Conservation (phyloP, 345 rosid species). For the Syzygium oleosum region DNA sequence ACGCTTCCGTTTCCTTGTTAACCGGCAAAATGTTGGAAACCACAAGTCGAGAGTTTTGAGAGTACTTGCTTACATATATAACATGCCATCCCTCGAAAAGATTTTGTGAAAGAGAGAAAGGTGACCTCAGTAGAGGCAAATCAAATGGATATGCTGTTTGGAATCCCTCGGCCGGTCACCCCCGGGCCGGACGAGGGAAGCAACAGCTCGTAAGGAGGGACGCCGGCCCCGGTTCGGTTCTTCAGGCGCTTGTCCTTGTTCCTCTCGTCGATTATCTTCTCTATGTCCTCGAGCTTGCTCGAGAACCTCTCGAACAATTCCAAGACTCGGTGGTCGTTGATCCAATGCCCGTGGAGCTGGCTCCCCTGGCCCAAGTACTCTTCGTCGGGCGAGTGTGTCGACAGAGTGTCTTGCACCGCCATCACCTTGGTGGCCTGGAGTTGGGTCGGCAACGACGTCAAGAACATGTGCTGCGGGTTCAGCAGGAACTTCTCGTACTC, state of each 20-base stretch:
- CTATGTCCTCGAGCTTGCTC: slow-evolving; percentile 51
- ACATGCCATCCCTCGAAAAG: neutral
- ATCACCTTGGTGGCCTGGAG: slow-evolving; percentile 95
- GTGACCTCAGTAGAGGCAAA: neutral
- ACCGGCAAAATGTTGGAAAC: neutral
- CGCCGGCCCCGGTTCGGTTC: slow-evolving; percentile 83
- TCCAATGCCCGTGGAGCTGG: slow-evolving; percentile 58
- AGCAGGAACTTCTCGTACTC: slow-evolving; percentile 55
- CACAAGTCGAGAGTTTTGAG: neutral
- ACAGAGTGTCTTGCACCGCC: slow-evolving; percentile 91
- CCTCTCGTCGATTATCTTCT: slow-evolving; percentile 45
- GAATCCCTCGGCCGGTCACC: slow-evolving; percentile 92
- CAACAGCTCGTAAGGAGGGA: slow-evolving; percentile 83
- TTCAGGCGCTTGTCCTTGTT: slow-evolving; percentile 51
- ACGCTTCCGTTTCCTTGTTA: neutral
- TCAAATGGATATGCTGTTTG: slow-evolving; percentile 85
- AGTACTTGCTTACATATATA: neutral
- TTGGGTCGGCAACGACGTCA: slow-evolving; percentile 66
- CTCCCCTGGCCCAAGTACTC: slow-evolving; percentile 65
- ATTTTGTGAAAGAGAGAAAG: neutral
- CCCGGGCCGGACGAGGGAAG: slow-evolving; percentile 78
- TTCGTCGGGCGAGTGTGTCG: slow-evolving; percentile 84
- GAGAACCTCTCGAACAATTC: slow-evolving; percentile 46
- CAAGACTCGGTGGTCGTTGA: slow-evolving; percentile 43
- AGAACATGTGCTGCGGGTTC: slow-evolving; percentile 61